Base-by-base conservation (phyloP, 2,329 filamentous ascomycete species). In the Thermochaetoides dissita region DNA sequence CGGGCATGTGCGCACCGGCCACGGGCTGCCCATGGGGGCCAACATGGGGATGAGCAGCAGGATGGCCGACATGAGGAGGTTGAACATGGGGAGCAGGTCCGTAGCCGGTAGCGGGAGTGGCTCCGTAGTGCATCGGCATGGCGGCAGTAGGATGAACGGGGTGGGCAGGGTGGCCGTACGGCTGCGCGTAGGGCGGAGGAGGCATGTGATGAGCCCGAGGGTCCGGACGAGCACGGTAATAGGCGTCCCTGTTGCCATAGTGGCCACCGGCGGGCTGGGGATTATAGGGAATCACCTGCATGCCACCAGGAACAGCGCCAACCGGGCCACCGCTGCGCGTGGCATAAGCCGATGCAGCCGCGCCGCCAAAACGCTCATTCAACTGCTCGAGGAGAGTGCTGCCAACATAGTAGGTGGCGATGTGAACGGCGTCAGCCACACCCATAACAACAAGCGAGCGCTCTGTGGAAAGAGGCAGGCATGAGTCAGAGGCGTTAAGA, bases 261-360 rank as follows among this genome's bases (percentile, higher is more conserved):
- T 89, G 88, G 51, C 91, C 91, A 44, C 86, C 85, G 43, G 86
- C 85, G 29, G 89, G 84, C 61, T 95, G 88, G 39, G 91, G 91
- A 44, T 86, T 84, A 60, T 98, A 98, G 6, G 91, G 91, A n/a
- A 96, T 87, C 39, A 98, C 91, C 62, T 96, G 91, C 87, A 98
- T 94, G 47, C 91, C 91, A 46, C 91, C 91, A 17, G 91, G 91
- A 10, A 96, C 86, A 31, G 89, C 86, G 40, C 89, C 89, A 44
- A 89, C 86, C 39, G 91, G 88, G 39, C 85, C 88, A 48, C 91
- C 91, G 57, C 86, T 94, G 50, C 91, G 81, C 37, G 89, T 94
- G 37, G 91, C 91, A 59, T 98, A 98, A 30, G 91, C 89, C n/a
- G 91, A 98, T 39, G 91, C 89, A 44, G 87, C 87, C 12, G 91